phyloP scores from a whole-genome alignment of 306 rosid genomes.

The Adenanthera pavonina region DNA sequence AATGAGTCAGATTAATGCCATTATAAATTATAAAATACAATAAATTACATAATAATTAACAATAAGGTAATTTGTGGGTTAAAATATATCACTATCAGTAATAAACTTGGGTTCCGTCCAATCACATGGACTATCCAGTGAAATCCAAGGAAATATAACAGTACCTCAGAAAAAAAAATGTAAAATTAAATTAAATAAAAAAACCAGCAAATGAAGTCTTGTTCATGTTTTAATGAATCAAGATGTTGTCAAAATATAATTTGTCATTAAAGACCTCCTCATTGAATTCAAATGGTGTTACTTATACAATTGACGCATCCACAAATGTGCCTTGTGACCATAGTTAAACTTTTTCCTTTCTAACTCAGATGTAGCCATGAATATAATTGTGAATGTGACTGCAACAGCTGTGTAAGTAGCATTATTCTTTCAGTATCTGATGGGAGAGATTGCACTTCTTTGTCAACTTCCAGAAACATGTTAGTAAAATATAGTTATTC shows the following conservation, averaged over 20 bases:
- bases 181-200: background rate
- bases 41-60: background rate
- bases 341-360: background rate
- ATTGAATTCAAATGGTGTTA: background rate
- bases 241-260: background rate
- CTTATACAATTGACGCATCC: background rate
- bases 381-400: constrained; percentile 5
- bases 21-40: constrained; percentile 30
- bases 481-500: no score
- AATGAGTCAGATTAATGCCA: constrained; percentile 55
- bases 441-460: background rate
- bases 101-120: constrained; percentile 18
- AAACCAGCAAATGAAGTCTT: background rate
- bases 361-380: constrained; percentile 25
- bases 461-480: background rate
- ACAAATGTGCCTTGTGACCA: constrained; percentile 1
- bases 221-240: constrained; percentile 21
- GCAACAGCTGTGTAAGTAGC: constrained; percentile 2
- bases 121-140: background rate
- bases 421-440: background rate
- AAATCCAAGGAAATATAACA: constrained; percentile 31
- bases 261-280: constrained; percentile 15
- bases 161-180: background rate
- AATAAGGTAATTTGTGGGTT: constrained; percentile 8
- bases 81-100: constrained; percentile 26